Base-by-base conservation (phyloP, 2,329 filamentous ascomycete species). In the Gyromitra esculenta region DNA sequence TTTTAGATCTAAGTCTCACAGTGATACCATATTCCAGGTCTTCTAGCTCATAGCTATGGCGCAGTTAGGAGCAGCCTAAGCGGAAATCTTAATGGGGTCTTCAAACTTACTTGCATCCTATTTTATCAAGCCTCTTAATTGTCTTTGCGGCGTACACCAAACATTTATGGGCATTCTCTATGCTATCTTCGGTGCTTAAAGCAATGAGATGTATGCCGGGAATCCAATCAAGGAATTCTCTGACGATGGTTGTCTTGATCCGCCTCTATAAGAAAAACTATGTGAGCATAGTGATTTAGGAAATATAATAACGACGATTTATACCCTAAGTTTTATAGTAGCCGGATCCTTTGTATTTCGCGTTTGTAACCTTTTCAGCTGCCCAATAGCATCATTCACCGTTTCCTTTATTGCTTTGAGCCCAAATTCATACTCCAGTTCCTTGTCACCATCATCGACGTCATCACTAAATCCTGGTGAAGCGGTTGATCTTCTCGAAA, bases 141-240 rank as follows among this genome's bases (percentile, higher is more conserved):
- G 39, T 63, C 15, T 63, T 37, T 2, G 65, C 57, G 15, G 72
- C 64, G 11, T 69, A 74, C 39, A 70, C 56, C n/a, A 74, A 60
- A 15, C 72, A 74, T 31, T 50, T 62, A 21, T 74, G 72, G 0
- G 72, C 64, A 50, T 56, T 57, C 31, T 35, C 25, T 6, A 52
- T 25, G 7, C n/a, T 57, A 1, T 25, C 37, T 11, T 64, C 56
- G 2, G 41, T 31, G n/a, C 21, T 56, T 13, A 63, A 18, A 25
- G 57, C 56, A 21, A 39, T 18, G n/a, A 62, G 39, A 18, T 74
- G 72, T 18, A 74, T 64, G 4, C 8, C 35, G 13, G 72, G 72
- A 7, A 74, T 18, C 72, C 72, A 74, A 48, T 64, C 39, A 18
- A 74, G 59, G 9, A 74, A 37, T 6, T 25, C 65, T 13, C 6